Evolutionary conservation across 148 eudicot species (phyloP), one percentile per base, ranked within the genome.

Genomic region (Euryodendron excelsum): DNA sequence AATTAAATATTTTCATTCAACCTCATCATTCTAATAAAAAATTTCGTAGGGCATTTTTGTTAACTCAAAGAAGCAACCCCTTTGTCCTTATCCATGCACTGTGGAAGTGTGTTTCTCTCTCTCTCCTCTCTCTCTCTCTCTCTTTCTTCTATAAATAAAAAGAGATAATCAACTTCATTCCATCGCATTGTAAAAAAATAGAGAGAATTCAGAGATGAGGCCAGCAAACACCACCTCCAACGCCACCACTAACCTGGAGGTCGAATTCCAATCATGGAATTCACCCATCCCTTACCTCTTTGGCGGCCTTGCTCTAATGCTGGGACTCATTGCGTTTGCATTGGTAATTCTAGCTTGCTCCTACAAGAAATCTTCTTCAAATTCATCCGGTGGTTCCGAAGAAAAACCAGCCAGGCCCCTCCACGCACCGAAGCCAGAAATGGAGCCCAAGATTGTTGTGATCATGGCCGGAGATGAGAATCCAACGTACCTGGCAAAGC

Each of bases 261-360:
- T 4, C 21, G 68, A 55, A 12, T 25, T 75, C 23, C 53, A 61
- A 36, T 9, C 36, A 37, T 82, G 85, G 89, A 72, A 69, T 27
- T 71, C 88, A 20, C 86, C 88, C 0, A 50, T 82, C 30, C 87
- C 87, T 23, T 87, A 87, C 78, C 77, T 87, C 55, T 87, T 84
- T 39, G 80, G 84, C 34, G 85, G 87, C 27, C 73, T 87, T 4
- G 85, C 80, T 68, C 53, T 84, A 3, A 62, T 87, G 27, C 28
- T 87, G 50, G 80, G 80, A 27, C 66, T 87, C 8, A 87, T 87
- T 58, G 72, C 84, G 34, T 15, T 80, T 11, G 81, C 89, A 34
- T 80, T 87, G 25, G 8, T 66, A 1, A 28, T 78, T 34, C 80
- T 87, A 67, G 75, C 76, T 27, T 87, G 87, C 77, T 65, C 87